phyloP scores from a whole-genome alignment of 306 rosid genomes.

The Luffa aegyptiaca region DNA sequence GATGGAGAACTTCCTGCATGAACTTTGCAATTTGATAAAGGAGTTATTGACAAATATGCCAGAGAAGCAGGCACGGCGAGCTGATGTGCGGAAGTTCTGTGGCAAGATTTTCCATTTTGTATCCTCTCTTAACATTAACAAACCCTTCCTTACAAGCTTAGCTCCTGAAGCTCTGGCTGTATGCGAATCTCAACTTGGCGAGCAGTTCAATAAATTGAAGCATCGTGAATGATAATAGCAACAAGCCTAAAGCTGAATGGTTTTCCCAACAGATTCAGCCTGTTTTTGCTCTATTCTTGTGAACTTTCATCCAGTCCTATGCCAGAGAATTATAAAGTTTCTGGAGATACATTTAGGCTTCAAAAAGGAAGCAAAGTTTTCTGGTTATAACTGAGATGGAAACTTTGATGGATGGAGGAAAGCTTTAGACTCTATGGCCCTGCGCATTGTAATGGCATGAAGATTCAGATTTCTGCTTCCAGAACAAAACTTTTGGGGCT shows the following conservation, averaged over 20 bases:
- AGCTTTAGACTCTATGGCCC: background rate
- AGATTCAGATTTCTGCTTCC: background rate
- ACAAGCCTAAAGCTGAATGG: background rate
- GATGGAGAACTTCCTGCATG: conserved; percentile 37
- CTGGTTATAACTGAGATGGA: background rate
- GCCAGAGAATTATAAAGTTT: background rate
- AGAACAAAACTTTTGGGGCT: background rate
- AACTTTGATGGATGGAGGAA: background rate
- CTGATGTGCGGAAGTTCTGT: conserved; percentile 58
- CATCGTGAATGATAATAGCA: background rate
- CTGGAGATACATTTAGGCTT: background rate
- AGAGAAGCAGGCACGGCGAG: conserved; percentile 48
- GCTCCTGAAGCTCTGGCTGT: conserved; percentile 38
- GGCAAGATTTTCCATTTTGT: conserved; percentile 37
- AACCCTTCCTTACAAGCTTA: conserved; percentile 36
- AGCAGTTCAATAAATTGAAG: conserved; percentile 40
- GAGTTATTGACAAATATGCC: conserved; percentile 58
- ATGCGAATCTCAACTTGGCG: conserved; percentile 55
- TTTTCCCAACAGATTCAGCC: background rate
- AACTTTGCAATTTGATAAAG: conserved; percentile 41
- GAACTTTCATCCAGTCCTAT: background rate
- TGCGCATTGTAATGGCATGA: background rate
- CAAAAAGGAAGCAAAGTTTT: background rate
- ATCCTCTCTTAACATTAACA: conserved; percentile 31
- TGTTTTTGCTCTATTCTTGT: background rate